These are phyloP conservation scores for Neurospora hispaniola DNA, from an alignment of 495 filamentous ascomycete species.

Conservation along the genomic window DNA sequence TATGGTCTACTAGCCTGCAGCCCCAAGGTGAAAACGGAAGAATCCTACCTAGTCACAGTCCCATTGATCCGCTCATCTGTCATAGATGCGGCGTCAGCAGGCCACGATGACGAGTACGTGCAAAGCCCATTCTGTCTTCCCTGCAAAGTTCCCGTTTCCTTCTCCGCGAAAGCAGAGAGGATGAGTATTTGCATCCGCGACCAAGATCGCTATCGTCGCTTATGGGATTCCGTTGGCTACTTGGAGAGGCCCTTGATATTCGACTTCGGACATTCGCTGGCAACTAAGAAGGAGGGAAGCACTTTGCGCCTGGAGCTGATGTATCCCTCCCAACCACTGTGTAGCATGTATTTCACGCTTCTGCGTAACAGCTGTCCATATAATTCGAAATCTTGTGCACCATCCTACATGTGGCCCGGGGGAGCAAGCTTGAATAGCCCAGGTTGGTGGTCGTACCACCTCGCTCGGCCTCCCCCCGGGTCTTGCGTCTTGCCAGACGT, in stretches of 20 bases:
- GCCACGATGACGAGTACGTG: background rate
- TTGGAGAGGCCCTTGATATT: background rate
- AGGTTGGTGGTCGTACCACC: background rate
- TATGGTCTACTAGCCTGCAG: background rate
- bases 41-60: background rate
- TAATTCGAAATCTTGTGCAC: background rate
- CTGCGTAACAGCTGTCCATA: background rate
- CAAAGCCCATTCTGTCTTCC: background rate
- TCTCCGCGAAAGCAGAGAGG: background rate
- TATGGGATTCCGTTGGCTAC: background rate
- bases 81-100: accelerated
- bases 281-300: background rate
- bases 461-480: background rate
- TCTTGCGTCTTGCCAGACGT: background rate
- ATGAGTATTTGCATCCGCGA: background rate
- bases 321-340: background rate
- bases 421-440: too few relatives aligned
- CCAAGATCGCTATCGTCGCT: background rate
- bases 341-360: background rate
- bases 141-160: background rate
- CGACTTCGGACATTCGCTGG: background rate
- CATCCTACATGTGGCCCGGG: background rate
- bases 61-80: background rate
- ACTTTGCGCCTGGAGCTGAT: background rate
- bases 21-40: background rate